Evolutionary conservation across 805 yeast species (phyloP).

Genomic region (Komagataella mondaviorum): DNA sequence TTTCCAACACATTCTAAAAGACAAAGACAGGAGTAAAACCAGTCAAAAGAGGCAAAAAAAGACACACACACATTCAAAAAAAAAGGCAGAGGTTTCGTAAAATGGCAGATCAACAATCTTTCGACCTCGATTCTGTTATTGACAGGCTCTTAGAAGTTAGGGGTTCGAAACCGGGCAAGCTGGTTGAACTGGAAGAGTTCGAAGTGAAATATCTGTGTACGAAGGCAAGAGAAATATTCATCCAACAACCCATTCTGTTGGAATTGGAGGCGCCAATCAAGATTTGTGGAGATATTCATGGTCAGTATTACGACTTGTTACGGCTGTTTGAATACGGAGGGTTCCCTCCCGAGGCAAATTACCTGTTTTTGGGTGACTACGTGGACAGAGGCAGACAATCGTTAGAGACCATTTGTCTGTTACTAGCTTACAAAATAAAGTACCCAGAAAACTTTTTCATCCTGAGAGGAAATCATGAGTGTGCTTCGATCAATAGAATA

Average conservation of each 20-base stretch:
- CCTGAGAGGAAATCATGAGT: slow-evolving; percentile 95
- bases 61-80: background rate
- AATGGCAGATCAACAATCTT: background rate
- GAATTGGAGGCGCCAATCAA: slow-evolving; percentile 97
- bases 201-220: slow-evolving; percentile 94
- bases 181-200: slow-evolving; percentile 83
- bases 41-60: background rate
- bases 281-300: slow-evolving; percentile 97
- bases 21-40: background rate
- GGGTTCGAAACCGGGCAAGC: slow-evolving; percentile 97
- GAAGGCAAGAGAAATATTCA: slow-evolving; percentile 95
- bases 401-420: slow-evolving; percentile 85
- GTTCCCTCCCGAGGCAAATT: slow-evolving; percentile 97
- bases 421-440: slow-evolving; percentile 92
- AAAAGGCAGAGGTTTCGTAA: background rate
- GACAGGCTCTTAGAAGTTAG: slow-evolving; percentile 95
- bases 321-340: slow-evolving; percentile 97
- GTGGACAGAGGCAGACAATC: slow-evolving; percentile 99
- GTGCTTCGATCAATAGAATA: slow-evolving; percentile 95
- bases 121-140: slow-evolving; percentile 88
- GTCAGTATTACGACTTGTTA: slow-evolving; percentile 91
- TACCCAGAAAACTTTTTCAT: slow-evolving; percentile 97
- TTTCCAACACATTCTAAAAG: background rate
- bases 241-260: slow-evolving; percentile 90
- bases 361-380: slow-evolving; percentile 90